Conservation (phyloP, 2,329 filamentous ascomycete genomes). For the Paecilomyces niveus region DNA sequence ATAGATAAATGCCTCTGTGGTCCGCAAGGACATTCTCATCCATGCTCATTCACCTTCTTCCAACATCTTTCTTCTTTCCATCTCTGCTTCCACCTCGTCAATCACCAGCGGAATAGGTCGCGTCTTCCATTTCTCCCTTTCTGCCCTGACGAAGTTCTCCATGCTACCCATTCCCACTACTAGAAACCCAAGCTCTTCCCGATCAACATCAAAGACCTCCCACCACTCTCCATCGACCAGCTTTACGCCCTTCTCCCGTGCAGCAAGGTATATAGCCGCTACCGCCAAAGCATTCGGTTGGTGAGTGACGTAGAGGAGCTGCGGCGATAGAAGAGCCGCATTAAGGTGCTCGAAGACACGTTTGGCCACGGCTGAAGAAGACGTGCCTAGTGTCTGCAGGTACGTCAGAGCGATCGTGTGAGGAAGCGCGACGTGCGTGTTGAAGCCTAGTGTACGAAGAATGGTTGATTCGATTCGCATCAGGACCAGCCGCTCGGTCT, state of each 20-base stretch:
- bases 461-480: slow-evolving; percentile 71
- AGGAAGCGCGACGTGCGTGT: slow-evolving; percentile 77
- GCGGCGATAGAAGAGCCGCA: slow-evolving; percentile 74
- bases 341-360: slow-evolving; percentile 75
- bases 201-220: slow-evolving; percentile 94
- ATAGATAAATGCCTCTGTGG: neutral
- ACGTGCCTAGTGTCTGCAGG: slow-evolving; percentile 76
- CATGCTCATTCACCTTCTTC: slow-evolving; percentile 30
- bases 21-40: neutral
- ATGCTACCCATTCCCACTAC: slow-evolving; percentile 80
- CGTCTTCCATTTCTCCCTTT: slow-evolving; percentile 50
- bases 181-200: slow-evolving; percentile 88
- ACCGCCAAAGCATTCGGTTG: slow-evolving; percentile 81
- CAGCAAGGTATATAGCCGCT: slow-evolving; percentile 84
- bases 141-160: slow-evolving; percentile 58
- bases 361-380: slow-evolving; percentile 51
- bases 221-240: slow-evolving; percentile 87
- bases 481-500: slow-evolving; percentile 56
- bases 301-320: slow-evolving; percentile 84
- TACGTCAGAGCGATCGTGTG: slow-evolving; percentile 86
- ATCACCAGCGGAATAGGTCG: slow-evolving; percentile 52
- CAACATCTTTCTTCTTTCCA: slow-evolving; percentile 45
- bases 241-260: slow-evolving; percentile 66
- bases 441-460: slow-evolving; percentile 68
- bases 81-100: slow-evolving; percentile 51